Evolutionary conservation across 208 protist genomes (phyloP).

Genomic region (Tritrichomonas musculus): DNA sequence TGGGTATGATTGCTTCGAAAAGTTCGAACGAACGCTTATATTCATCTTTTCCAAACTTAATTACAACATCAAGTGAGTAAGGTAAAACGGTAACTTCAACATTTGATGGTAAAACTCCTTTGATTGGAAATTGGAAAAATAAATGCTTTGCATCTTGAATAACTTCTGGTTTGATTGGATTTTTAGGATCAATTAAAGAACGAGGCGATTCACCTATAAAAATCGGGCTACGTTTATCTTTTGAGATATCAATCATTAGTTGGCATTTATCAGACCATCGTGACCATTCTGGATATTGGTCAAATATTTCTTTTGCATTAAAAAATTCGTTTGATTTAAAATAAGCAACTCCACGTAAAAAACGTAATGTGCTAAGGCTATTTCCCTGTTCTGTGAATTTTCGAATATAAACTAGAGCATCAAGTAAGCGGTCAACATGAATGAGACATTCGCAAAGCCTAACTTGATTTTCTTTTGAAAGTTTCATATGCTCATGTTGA

Average conservation of each 20-base stretch:
- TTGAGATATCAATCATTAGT: background rate
- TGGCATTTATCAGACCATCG: background rate
- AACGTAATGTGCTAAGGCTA: background rate
- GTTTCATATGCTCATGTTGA: background rate
- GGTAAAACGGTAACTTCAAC: background rate
- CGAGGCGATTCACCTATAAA: background rate
- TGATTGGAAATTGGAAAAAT: background rate
- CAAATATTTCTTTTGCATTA: background rate
- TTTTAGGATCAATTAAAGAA: background rate
- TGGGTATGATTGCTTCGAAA: background rate
- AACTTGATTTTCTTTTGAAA: background rate
- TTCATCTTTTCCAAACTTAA: background rate
- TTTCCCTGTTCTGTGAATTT: background rate
- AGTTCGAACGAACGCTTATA: background rate
- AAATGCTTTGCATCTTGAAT: background rate
- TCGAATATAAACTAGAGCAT: background rate
- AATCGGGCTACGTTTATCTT: background rate
- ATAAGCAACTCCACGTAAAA: background rate
- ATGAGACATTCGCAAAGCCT: background rate
- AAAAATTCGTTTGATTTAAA: background rate
- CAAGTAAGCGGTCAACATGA: background rate
- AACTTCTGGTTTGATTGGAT: background rate
- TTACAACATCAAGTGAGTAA: background rate
- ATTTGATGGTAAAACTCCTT: background rate
- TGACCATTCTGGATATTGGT: background rate